Base-by-base conservation (phyloP, 805 yeast species). In the Nakazawaea peltata region DNA sequence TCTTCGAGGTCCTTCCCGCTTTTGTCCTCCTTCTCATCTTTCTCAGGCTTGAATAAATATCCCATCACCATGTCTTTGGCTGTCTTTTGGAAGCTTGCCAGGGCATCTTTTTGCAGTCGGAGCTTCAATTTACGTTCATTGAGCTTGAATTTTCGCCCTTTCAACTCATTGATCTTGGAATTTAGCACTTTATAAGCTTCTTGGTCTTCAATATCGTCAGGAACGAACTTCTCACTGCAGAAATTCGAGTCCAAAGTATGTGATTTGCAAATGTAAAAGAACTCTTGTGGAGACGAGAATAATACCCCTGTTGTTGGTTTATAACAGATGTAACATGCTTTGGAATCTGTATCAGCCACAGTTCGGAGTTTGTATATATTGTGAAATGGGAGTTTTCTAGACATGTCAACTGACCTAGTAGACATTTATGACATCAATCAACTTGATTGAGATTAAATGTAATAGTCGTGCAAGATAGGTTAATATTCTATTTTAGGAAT, bases 291-390 rank as follows among this genome's bases (percentile, higher is more conserved):
- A 8, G 70, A 65, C 36, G 64, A 65, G 6, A 74, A 50, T 22
- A 74, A 47, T 10, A 74, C 80, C 0, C 64, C 45, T 5, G 53
- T 32, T 0, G 74, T 53, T 1, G 74, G 67, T 42, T 70, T 71
- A 50, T 55, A 72, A 54, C 81, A 74, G 11, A 73, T 50, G 15
- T 41, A 42, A 47, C 81, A 74, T 2, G 79, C 49, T 42, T 59
- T 67, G 18, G 65, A 36, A 36, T 65, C 69, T 3, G 47, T 37
- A 1, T 51, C 57, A 1, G 71, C 63, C 9, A 68, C 79, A 34
- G 53, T 54, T 32, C 69, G 56, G 22, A 59, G 43, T 10, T 44
- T 51, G 47, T 74, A 73, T 4, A 50, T 33, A 30, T 57, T 54
- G 4, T 34, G 37, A 35, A 57, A 57, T 8, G 61, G 59, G 9